phyloP scores from a whole-genome alignment of 139 green algal species.

The Tetraselmis striata region DNA sequence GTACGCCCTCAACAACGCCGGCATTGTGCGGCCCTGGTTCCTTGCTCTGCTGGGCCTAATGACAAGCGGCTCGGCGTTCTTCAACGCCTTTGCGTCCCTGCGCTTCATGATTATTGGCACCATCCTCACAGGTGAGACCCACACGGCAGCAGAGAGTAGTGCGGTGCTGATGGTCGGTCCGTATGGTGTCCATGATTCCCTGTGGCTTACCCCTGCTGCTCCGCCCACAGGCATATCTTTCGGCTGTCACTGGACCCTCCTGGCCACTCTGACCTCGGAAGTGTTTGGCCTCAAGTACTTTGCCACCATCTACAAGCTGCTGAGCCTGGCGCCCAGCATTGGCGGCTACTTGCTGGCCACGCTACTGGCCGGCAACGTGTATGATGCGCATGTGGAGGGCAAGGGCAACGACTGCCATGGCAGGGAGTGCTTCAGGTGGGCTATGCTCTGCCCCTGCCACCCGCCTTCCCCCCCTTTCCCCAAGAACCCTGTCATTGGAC shows the following conservation, averaged over 20 bases:
- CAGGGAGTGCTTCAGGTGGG: background rate
- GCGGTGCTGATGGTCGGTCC: background rate
- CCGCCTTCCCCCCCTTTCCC: no score
- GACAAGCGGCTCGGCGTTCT: background rate
- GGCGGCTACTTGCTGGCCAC: constrained; percentile 43
- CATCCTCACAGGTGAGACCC: background rate
- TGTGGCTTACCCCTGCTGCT: no score
- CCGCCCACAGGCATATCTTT: constrained; percentile 62
- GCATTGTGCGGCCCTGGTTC: constrained; percentile 43
- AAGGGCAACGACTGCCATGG: background rate
- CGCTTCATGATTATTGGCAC: background rate
- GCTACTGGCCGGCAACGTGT: constrained; percentile 33
- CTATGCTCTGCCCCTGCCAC: no score
- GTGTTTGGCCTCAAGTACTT: constrained; percentile 62
- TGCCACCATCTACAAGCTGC: constrained; percentile 37
- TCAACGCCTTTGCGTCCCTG: background rate
- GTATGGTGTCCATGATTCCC: no score
- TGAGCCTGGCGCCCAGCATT: constrained; percentile 31
- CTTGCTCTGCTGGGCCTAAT: constrained; percentile 12
- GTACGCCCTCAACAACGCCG: constrained; percentile 28
- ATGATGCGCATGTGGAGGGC: constrained; percentile 19
- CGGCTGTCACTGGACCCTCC: constrained; percentile 69
- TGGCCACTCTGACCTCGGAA: constrained; percentile 58
- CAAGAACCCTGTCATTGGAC: no score
- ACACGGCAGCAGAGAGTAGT: no score